Evolutionary conservation across 2,329 filamentous ascomycete genomes (phyloP), one percentile per base, ranked within the genome.

Genomic region (Beauveria bassiana): DNA sequence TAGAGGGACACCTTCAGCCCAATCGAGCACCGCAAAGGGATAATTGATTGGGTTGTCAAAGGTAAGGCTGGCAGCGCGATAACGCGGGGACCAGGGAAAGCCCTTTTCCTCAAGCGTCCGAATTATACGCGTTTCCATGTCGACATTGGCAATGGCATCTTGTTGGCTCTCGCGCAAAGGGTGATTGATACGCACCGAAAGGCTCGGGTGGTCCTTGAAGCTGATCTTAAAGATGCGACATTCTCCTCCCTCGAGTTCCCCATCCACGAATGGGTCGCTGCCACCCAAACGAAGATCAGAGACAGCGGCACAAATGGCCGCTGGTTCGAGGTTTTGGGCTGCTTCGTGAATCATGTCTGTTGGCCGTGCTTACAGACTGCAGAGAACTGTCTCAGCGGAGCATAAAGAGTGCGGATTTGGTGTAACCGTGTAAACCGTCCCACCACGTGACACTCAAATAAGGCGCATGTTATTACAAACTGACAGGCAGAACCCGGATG

Each of bases 261-360:
- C 47, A 18, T 53, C 38, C 24, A 60, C 46, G 34, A 45, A 60
- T 31, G 57, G 57, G 12, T 53, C 57, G 26, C 49, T 60, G n/a
- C 57, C 34, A 28, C 57, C 57, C 45, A 60, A 2, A 53, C 53
- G 14, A 9, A 60, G 38, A 16, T 22, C n/a, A 22, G 34, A 43
- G 24, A 60, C 6, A 18, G 57, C 57, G 24, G 57, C 57, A 16
- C 34, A 60, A 52, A 60, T 60, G 31, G 57, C 57, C 38, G 45
- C 49, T 52, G 57, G 47, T 47, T 38, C 43, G 24, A 60, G 57
- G n/a, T 46, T 45, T 53, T 52, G 57, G 26, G 47, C 38, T 42
- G 9, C 16, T 14, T 38, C 43, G 20, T 26, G 22, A 9, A 3
- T 10, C 46, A 50, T 50, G 46, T 26, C 18, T 38, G 34, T 38